phyloP scores from a whole-genome alignment of 2,329 filamentous ascomycete species.

The Fusarium poae region DNA sequence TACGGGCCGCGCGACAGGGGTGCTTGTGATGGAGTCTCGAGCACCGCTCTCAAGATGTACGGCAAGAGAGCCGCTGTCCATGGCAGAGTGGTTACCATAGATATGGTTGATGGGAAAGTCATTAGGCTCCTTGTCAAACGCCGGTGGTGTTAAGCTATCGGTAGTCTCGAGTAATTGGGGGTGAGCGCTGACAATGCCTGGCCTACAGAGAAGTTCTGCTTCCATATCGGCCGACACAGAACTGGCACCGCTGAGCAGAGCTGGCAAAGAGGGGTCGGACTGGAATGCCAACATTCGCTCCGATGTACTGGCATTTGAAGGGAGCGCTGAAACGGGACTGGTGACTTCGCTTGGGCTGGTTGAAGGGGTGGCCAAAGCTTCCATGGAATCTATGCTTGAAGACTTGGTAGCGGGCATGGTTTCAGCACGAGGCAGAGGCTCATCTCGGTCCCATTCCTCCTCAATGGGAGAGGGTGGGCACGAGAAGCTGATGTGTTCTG shows the following conservation, averaged over 20 bases:
- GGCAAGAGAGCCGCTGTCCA: conserved; percentile 52
- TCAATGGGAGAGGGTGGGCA: conserved; percentile 64
- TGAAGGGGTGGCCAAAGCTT: conserved; percentile 62
- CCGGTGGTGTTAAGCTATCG: conserved; percentile 68
- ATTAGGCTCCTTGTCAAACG: conserved; percentile 61
- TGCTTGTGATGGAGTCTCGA: conserved; percentile 46
- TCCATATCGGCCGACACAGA: conserved; percentile 74
- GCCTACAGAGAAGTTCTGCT: conserved; percentile 68
- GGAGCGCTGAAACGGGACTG: conserved; percentile 61
- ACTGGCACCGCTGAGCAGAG: conserved; percentile 72
- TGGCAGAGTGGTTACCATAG: conserved; percentile 51
- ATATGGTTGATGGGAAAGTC: conserved; percentile 63
- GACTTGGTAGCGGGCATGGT: conserved; percentile 62
- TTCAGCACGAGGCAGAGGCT: conserved; percentile 54
- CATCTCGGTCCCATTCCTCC: conserved; percentile 52
- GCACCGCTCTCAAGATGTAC: conserved; percentile 47
- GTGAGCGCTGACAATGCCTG: conserved; percentile 59
- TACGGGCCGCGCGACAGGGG: conserved; percentile 46
- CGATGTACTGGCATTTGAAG: conserved; percentile 57
- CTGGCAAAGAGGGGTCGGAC: conserved; percentile 74
- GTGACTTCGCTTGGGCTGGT: conserved; percentile 68
- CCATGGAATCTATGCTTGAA: conserved; percentile 66
- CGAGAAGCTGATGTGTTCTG: conserved; percentile 50
- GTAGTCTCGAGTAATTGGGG: conserved; percentile 64
- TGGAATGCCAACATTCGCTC: conserved; percentile 67